A percentile compares a stretch with the other conserved stretches of the same genome.
These are phyloP conservation scores for Candida neerlandica DNA, from an alignment of 1,139 yeast genomes.

Conservation along the genomic window DNA sequence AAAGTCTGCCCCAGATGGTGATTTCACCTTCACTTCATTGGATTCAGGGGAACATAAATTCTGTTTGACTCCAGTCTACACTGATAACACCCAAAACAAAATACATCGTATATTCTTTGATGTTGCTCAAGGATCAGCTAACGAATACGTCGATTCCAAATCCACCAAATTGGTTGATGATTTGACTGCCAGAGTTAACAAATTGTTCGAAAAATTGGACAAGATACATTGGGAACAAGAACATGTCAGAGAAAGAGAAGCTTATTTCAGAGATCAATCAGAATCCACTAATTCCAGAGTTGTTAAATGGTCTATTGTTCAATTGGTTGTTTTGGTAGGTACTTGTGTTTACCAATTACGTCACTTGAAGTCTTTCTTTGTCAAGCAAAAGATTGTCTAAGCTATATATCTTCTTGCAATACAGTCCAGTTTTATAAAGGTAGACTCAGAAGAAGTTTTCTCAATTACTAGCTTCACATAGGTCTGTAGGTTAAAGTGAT, in stretches of 20 bases:
- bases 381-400: constrained; percentile 53
- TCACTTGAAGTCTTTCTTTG: constrained; percentile 54
- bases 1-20: constrained; percentile 42
- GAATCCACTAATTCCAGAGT: constrained; percentile 51
- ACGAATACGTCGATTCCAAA: constrained; percentile 52
- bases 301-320: constrained; percentile 49
- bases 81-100: constrained; percentile 36
- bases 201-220: constrained; percentile 44
- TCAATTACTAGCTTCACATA: too few relatives aligned
- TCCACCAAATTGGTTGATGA: constrained; percentile 46
- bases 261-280: constrained; percentile 49
- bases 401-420: not conserved
- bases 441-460: too few relatives aligned
- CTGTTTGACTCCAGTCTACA: constrained; percentile 47
- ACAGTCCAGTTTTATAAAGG: too few relatives aligned
- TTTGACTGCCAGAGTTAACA: constrained; percentile 42
- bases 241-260: constrained; percentile 50
- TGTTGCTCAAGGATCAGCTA: constrained; percentile 49
- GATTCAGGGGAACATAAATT: constrained; percentile 53
- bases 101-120: constrained; percentile 49
- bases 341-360: constrained; percentile 53
- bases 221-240: constrained; percentile 52
- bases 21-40: constrained; percentile 44
- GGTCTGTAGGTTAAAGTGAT: not conserved
- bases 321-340: constrained; percentile 48